Evolutionary conservation across 2,329 filamentous ascomycete genomes (phyloP), one percentile per base, ranked within the genome.

Genomic region (Coniosporium tulheliwenetii): DNA sequence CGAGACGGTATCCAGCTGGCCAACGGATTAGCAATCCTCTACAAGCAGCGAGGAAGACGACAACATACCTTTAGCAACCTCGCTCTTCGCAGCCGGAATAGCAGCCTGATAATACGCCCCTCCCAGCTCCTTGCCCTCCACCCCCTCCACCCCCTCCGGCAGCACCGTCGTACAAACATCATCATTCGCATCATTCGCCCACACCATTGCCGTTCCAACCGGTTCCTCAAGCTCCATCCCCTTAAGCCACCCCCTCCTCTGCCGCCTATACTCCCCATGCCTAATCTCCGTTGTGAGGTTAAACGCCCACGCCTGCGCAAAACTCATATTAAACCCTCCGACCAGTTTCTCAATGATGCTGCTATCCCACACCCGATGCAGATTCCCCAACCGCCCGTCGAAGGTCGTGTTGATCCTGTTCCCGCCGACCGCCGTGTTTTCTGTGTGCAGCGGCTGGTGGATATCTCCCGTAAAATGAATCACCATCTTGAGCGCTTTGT

Each of bases 391-490:
- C 0, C 47, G 48, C 30, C 57, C 59, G 39, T 59, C 52, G 49
- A 66, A 69, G 1, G 57, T 63, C 13, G 66, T 62, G 38, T 61
- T 55, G 45, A 67, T 61, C 2, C 49, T 52, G 48, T 67, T 67
- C 30, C 63, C 65, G 37, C 65, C 65, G 5, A 62, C 45, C 5
- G 59, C 61, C 10, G 61, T 51, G 34, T 57, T 61, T 50, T 75
- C 70, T 10, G 67, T 66, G 48, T 75, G 72, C 38, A 93, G 63
- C 0, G 81, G 82, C 52, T 86, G 85, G 44, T 75, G 75, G 19
- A 84, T 73, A 54, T 93, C 85, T 42, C 84, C 73, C 9, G 91
- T 61, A 50, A 73, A 70, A 41, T 61, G 69, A 15, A 73, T 56
- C 40, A 73, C 53, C 55, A 67, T 72, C 42, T 63, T 61, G 14